Evolutionary conservation across 2,329 filamentous ascomycete species (phyloP).

Genomic region (Hypoxylon sp.): DNA sequence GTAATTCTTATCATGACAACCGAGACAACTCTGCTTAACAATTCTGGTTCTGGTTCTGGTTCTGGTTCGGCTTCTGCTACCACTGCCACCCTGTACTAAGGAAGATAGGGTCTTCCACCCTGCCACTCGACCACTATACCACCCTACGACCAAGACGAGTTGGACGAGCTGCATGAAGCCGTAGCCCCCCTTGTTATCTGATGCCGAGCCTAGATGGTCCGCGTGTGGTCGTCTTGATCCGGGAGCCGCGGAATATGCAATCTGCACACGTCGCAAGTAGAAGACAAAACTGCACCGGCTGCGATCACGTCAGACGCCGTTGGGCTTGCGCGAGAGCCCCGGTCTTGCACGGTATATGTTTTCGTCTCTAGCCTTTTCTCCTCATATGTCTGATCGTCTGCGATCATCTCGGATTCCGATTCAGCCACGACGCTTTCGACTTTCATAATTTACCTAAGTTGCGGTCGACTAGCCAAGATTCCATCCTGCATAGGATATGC

Average conservation of each 20-base stretch:
- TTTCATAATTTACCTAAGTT: not conserved
- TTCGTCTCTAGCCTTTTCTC: conserved; percentile 13
- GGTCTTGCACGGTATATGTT: not conserved
- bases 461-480: conserved; percentile 29
- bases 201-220: too few species aligned
- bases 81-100: too few species aligned
- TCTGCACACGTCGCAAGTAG: conserved; percentile 2
- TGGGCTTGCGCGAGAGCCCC: conserved; percentile 25
- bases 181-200: conserved; percentile 20
- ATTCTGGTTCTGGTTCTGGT: too few species aligned
- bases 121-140: too few species aligned
- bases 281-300: conserved; percentile 35
- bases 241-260: not conserved
- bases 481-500: not conserved
- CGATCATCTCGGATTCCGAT: too few species aligned
- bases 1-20: conserved; percentile 19
- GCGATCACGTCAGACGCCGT: conserved; percentile 32
- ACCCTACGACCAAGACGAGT: too few species aligned
- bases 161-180: too few species aligned
- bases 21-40: too few species aligned
- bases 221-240: not conserved
- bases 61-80: too few species aligned
- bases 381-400: not conserved
- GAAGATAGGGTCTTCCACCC: too few species aligned
- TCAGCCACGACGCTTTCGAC: not conserved